Conservation (phyloP, 257 asterid species). For the Solanum pimpinellifolium region DNA sequence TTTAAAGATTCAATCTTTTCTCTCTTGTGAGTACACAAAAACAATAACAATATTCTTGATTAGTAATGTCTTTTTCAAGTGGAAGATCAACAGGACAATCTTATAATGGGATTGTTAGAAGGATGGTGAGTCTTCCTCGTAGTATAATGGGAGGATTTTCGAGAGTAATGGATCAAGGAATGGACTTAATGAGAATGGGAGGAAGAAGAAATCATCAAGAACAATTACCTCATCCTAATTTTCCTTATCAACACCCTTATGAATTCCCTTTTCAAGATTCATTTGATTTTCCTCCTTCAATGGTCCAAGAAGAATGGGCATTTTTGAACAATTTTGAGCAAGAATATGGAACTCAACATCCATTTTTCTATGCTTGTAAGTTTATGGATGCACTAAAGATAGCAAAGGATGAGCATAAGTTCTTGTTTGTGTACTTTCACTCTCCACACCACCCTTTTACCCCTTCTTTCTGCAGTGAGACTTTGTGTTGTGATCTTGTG, state of each 20-base stretch:
- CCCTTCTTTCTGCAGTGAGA: conserved; percentile 54
- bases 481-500: conserved; percentile 57
- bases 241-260: conserved; percentile 23
- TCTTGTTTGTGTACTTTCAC: conserved; percentile 68
- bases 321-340: conserved; percentile 57
- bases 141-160: conserved; percentile 49
- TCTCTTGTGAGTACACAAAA: not conserved
- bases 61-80: conserved; percentile 14
- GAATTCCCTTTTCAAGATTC: conserved; percentile 21
- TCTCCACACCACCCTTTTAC: conserved; percentile 68
- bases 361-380: conserved; percentile 69
- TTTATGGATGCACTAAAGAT: conserved; percentile 53
- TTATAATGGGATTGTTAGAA: conserved; percentile 24
- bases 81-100: conserved; percentile 34
- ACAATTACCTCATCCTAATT: conserved; percentile 12
- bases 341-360: conserved; percentile 54
- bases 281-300: conserved; percentile 4
- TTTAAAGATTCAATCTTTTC: not conserved
- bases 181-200: conserved; percentile 29
- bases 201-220: conserved; percentile 24
- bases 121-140: conserved; percentile 59
- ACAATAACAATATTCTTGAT: not conserved
- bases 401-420: conserved; percentile 49
- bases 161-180: conserved; percentile 53
- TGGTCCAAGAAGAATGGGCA: conserved; percentile 54